Evolutionary conservation across 805 yeast species (phyloP).

Genomic region (Sungouiozyma intestinalis): DNA sequence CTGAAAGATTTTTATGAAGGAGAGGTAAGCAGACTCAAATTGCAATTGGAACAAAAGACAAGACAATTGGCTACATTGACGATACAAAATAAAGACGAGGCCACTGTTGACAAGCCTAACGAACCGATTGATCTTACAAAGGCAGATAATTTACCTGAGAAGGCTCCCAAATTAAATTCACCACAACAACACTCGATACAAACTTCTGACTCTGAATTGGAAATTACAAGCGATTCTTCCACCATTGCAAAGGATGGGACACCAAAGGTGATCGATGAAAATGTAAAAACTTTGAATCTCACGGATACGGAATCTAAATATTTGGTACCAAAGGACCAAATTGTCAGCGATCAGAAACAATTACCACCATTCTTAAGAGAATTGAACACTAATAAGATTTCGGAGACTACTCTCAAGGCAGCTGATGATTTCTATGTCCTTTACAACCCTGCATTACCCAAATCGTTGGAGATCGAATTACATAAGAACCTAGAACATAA

Average conservation of each 20-base stretch:
- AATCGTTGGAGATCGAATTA: slow-evolving; percentile 70
- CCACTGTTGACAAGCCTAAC: no score
- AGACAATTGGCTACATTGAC: slow-evolving; percentile 39
- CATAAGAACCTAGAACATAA: slow-evolving; percentile 87
- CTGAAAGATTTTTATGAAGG: slow-evolving; percentile 95
- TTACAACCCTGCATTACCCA: slow-evolving; percentile 79
- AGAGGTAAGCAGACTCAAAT: slow-evolving; percentile 76
- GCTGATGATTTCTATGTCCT: slow-evolving; percentile 78
- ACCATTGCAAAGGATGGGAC: slow-evolving; percentile 8
- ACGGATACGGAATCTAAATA: slow-evolving; percentile 17
- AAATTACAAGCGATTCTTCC: slow-evolving; percentile 7
- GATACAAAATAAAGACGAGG: slow-evolving; percentile 32
- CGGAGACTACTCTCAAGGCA: slow-evolving; percentile 70
- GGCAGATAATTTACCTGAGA: no score
- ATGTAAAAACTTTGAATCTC: slow-evolving; percentile 3
- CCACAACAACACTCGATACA: slow-evolving; percentile 6
- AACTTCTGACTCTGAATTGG: no score
- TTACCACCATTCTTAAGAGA: slow-evolving; percentile 72
- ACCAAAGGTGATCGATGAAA: slow-evolving; percentile 3
- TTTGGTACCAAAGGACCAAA: slow-evolving; percentile 31
- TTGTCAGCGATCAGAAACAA: slow-evolving; percentile 51
- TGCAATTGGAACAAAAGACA: slow-evolving; percentile 75
- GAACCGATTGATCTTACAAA: slow-evolving; percentile 22
- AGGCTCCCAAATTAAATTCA: no score
- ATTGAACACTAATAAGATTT: slow-evolving; percentile 70